Percentiles rank a stretch among this genome's conserved stretches.
phyloP scores from a whole-genome alignment of 495 filamentous ascomycete species.

The Penicillium macrosclerotiorum region DNA sequence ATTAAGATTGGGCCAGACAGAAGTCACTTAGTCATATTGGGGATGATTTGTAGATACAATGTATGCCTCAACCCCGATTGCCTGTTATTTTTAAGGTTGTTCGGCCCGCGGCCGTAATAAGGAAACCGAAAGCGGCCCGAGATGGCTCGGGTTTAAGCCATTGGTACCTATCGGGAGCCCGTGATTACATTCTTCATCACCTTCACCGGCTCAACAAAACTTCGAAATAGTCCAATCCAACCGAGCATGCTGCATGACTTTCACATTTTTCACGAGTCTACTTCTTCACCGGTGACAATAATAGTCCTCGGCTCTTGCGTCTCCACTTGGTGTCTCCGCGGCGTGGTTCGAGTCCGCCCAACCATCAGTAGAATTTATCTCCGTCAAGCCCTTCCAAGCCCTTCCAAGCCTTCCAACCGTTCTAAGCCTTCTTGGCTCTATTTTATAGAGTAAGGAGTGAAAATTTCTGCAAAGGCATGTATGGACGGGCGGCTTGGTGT shows the following conservation, averaged over 20 bases:
- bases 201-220: no score
- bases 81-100: not conserved
- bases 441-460: not conserved
- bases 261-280: no score
- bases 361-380: not conserved
- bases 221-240: no score
- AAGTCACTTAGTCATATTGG: not conserved
- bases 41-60: not conserved
- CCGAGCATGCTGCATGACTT: no score
- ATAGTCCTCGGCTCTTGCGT: constrained; percentile 6
- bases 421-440: not conserved
- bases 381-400: no score
- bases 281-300: constrained; percentile 13
- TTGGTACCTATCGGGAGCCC: no score
- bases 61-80: no score
- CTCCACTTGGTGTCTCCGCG: constrained; percentile 13
- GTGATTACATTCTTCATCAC: not conserved
- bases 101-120: not conserved
- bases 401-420: no score
- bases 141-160: no score
- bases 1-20: no score
- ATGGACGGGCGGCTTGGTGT: not conserved
- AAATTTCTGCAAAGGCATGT: not conserved
- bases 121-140: constrained; percentile 9
- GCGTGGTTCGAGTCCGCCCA: not conserved